A percentile compares a stretch with the other conserved stretches of the same genome.
Evolutionary conservation across 495 filamentous ascomycete genomes (phyloP).

Genomic region (Echria macrotheca): DNA sequence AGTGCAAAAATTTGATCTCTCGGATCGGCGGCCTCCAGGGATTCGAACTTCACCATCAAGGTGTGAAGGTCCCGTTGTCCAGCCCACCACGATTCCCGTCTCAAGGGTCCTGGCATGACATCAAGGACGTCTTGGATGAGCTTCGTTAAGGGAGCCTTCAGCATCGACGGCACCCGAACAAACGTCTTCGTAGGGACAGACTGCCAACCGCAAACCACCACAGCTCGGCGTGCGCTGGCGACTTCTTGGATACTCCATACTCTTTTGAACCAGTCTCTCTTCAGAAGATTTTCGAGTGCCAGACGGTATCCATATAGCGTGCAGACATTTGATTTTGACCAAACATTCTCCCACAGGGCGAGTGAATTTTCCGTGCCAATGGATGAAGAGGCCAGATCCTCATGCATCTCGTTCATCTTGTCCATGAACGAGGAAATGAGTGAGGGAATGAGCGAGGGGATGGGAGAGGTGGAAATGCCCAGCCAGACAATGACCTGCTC

Average conservation of each 20-base stretch:
- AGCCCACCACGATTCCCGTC: slow-evolving; percentile 27
- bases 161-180: slow-evolving; percentile 19
- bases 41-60: slow-evolving; percentile 24
- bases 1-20: slow-evolving; percentile 33
- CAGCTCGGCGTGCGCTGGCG: slow-evolving; percentile 7
- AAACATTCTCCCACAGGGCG: not conserved
- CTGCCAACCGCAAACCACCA: slow-evolving; percentile 20
- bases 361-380: not conserved
- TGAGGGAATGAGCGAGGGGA: too few relatives aligned
- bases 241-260: slow-evolving; percentile 23
- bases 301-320: slow-evolving; percentile 12
- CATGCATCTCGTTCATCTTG: not conserved
- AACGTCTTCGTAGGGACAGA: slow-evolving; percentile 25
- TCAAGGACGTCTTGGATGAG: slow-evolving; percentile 32
- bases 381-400: not conserved
- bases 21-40: slow-evolving; percentile 19
- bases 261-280: slow-evolving; percentile 15
- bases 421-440: too few relatives aligned
- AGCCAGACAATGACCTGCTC: slow-evolving; percentile 10
- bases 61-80: slow-evolving; percentile 19
- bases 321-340: not conserved
- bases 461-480: not conserved
- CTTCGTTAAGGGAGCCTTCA: slow-evolving; percentile 1
- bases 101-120: slow-evolving; percentile 27
- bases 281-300: slow-evolving; percentile 1